Conservation (phyloP, 306 rosid genomes). For the Lagenaria siceraria region DNA sequence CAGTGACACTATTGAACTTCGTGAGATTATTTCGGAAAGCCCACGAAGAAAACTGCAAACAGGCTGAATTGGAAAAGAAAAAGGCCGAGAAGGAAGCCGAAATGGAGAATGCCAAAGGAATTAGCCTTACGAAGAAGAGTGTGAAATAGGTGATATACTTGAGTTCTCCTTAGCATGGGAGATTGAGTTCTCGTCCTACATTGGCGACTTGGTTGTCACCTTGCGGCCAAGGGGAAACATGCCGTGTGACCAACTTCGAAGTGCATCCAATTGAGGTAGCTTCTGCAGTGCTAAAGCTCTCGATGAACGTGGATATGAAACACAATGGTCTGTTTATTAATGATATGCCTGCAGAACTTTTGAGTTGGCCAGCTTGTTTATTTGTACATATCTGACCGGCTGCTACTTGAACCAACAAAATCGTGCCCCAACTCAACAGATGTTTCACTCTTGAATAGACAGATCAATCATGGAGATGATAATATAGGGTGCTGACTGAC, state of each 20-base stretch:
- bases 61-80: constrained; percentile 86
- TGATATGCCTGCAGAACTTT: neutral
- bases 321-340: neutral
- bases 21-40: constrained; percentile 84
- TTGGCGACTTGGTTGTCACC: constrained; percentile 20
- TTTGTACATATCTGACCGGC: constrained; percentile 4
- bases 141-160: constrained; percentile 34
- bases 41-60: constrained; percentile 83
- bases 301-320: neutral
- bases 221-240: neutral
- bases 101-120: constrained; percentile 83
- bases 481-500: neutral
- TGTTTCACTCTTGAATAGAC: neutral
- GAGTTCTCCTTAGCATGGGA: constrained; percentile 19
- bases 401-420: neutral
- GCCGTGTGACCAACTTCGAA: constrained; percentile 11
- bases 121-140: constrained; percentile 38
- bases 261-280: constrained; percentile 10
- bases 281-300: neutral
- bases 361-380: neutral
- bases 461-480: neutral
- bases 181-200: constrained; percentile 24
- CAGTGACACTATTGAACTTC: constrained; percentile 67
- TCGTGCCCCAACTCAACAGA: neutral
- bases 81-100: constrained; percentile 83